Evolutionary conservation across 1,284 basidiomycete genomes (phyloP), one percentile per base, ranked within the genome.

Genomic region (Puccinia coronata): DNA sequence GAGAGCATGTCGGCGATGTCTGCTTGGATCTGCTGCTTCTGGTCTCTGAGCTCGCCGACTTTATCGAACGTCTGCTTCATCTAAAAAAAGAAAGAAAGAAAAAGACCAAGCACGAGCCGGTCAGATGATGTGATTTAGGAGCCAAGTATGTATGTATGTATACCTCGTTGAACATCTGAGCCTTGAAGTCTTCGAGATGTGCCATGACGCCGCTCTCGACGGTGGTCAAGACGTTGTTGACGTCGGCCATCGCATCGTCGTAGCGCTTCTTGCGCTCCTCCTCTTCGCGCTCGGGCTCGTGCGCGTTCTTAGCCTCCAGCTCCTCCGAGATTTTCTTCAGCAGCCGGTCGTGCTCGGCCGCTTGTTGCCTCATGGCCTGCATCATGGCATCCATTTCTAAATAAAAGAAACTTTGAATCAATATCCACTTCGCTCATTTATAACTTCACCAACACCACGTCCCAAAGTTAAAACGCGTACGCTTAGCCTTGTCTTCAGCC

Each of bases 1-100:
- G 47, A 36, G 31, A 81, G 43, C 79, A 81, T 74, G 53, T 81
- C 79, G 2, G 79, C 79, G 20, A 81, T 74, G 72, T 81, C 79
- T 0, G 79, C 71, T 69, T 81, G 79, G 47, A 81, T 81, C 43
- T 81, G 79, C 41, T 81, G 79, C 47, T 81, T 81, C 63, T 81
- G 79, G 36, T 73, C 70, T 28, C 79, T 74, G 25, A 81, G 51
- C 25, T 74, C 79, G 20, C 79, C 79, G 1, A 81, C 79, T 47
- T 81, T 81, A 18, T 81, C 79, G 34, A 73, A 81, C 20, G 79
- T 81, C 53, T 73, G 57, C 36, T 81, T 81, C 70, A 81, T 73
- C 79, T 81, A 9, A 36, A 41, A 80, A 59, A 3, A 53, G n/a
- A 25, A 23, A 80, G 18, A 43, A 23, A 53, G 20, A 61, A n/a